Evolutionary conservation across 2,329 filamentous ascomycete genomes (phyloP).

Genomic region (Alternaria viburni): DNA sequence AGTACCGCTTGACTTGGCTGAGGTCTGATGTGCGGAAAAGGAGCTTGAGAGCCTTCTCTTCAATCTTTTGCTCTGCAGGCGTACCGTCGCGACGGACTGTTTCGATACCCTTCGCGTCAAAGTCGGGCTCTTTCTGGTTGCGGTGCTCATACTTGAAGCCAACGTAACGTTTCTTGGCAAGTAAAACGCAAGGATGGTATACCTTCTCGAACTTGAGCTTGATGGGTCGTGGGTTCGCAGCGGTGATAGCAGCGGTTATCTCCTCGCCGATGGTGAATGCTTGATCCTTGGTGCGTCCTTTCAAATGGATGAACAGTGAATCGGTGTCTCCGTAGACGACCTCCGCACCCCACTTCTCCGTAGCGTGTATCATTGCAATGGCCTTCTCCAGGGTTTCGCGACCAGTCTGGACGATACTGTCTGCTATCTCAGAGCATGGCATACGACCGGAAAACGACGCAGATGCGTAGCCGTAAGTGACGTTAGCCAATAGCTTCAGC

Average conservation of each 20-base stretch:
- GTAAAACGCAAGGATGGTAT: constrained; percentile 90
- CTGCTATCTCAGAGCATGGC: constrained; percentile 97
- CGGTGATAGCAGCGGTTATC: constrained; percentile 85
- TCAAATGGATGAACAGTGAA: constrained; percentile 88
- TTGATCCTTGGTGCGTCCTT: constrained; percentile 83
- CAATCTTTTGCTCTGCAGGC: constrained; percentile 93
- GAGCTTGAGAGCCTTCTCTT: constrained; percentile 87
- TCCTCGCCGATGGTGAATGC: constrained; percentile 93
- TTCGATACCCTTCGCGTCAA: constrained; percentile 98
- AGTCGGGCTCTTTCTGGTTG: constrained; percentile 79
- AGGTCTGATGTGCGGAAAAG: constrained; percentile 91
- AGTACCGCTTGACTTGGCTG: constrained; percentile 86
- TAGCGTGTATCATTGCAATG: constrained; percentile 89
- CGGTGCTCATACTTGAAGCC: constrained; percentile 93
- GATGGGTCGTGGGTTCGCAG: constrained; percentile 86
- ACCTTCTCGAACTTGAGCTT: constrained; percentile 99
- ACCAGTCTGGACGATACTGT: constrained; percentile 96
- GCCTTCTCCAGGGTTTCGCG: constrained; percentile 93
- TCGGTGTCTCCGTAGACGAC: constrained; percentile 99
- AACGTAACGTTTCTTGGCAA: constrained; percentile 97
- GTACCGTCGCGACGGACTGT: constrained; percentile 95
- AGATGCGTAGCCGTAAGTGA: constrained; percentile 97
- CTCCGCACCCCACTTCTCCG: constrained; percentile 87
- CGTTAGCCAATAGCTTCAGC: constrained; percentile 95
- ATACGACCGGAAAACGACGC: constrained; percentile 96